Conservation (phyloP, 345 rosid species). For the Rhodomyrtus tomentosa region DNA sequence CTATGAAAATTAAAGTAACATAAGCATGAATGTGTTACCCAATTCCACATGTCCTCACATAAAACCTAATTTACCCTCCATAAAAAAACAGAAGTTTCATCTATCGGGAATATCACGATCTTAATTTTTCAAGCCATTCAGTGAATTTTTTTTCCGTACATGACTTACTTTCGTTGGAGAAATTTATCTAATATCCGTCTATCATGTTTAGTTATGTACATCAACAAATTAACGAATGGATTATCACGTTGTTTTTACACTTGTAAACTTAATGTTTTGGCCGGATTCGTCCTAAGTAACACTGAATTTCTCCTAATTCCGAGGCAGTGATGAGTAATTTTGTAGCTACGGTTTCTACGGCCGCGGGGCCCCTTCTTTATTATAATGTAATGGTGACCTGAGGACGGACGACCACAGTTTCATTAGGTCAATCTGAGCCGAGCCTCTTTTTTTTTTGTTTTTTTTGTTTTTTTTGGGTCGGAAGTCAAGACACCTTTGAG, state of each 20-base stretch:
- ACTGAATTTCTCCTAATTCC: neutral
- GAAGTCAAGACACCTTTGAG: no score
- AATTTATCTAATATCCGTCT: neutral
- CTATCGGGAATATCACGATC: neutral
- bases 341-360: neutral
- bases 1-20: neutral
- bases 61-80: neutral
- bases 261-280: neutral
- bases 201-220: neutral
- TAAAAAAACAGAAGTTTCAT: neutral
- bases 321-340: neutral
- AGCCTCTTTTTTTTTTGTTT: neutral
- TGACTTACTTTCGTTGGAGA: neutral
- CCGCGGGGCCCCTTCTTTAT: neutral
- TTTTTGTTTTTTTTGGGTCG: no score
- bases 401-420: neutral
- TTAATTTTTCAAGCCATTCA: neutral
- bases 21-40: neutral
- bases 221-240: neutral
- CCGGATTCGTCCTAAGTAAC: neutral
- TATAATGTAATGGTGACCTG: neutral
- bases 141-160: neutral
- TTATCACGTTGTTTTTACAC: neutral
- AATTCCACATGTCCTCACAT: neutral
- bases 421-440: neutral